Conservation (phyloP, 2,329 filamentous ascomycete species). For the Aspergillaceae sp. region DNA sequence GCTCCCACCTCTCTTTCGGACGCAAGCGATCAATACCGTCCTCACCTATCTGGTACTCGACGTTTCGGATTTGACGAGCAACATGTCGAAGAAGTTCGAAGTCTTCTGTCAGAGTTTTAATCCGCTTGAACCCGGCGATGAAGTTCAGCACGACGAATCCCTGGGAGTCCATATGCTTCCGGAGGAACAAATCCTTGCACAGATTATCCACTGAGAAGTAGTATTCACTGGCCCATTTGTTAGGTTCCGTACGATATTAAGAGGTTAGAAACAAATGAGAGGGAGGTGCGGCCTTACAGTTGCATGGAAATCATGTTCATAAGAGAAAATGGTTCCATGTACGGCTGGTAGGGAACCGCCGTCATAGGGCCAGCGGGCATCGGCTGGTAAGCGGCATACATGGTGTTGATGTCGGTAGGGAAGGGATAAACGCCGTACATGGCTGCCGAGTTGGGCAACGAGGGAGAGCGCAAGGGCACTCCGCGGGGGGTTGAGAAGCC, state of each 20-base stretch:
- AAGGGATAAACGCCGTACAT: slow-evolving; percentile 42
- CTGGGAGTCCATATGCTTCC: slow-evolving; percentile 88
- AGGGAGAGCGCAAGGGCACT: slow-evolving; percentile 51
- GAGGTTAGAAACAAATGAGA: slow-evolving; percentile 10
- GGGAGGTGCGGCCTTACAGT: slow-evolving; percentile 38
- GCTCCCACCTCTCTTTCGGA: slow-evolving; percentile 64
- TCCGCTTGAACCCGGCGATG: slow-evolving; percentile 78
- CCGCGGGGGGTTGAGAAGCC: slow-evolving; percentile 37
- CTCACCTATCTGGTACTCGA: slow-evolving; percentile 67
- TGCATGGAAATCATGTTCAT: slow-evolving; percentile 53
- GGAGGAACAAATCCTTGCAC: slow-evolving; percentile 82
- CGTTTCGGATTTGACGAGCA: slow-evolving; percentile 60
- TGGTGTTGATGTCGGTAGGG: slow-evolving; percentile 40
- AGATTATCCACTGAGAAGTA: slow-evolving; percentile 97
- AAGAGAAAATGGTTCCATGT: slow-evolving; percentile 49
- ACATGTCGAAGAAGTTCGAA: slow-evolving; percentile 65
- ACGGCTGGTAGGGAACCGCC: slow-evolving; percentile 50
- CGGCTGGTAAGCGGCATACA: slow-evolving; percentile 51
- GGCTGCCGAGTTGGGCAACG: slow-evolving; percentile 46
- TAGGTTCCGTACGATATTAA: too few relatives aligned
- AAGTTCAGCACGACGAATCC: slow-evolving; percentile 77
- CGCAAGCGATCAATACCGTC: slow-evolving; percentile 75
- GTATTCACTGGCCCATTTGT: slow-evolving; percentile 59
- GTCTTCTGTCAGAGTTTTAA: slow-evolving; percentile 64
- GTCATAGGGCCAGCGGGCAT: slow-evolving; percentile 48